Base-by-base conservation (phyloP, 2,329 filamentous ascomycete species). In the Nigrospora sphaerica region DNA sequence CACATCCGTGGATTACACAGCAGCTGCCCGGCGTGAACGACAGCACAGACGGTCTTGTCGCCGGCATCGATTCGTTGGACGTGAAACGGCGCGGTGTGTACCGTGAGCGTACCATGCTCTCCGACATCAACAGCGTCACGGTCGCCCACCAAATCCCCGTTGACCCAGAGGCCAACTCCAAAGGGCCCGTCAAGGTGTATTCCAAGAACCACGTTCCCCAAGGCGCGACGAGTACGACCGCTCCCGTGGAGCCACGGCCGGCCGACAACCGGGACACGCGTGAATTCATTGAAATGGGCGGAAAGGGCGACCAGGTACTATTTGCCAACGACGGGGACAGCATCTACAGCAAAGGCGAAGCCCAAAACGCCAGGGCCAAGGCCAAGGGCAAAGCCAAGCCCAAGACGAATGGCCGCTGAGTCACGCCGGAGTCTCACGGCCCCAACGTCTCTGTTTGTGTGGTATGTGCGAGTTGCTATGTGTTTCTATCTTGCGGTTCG, bases 21-120 rank as follows among this genome's bases (percentile, higher is more conserved):
- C 77, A 69, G 36, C 52, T 63, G 13, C 71, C 79, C 33, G 82
- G 76, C 49, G 73, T 85, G 31, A 83, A 83, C 50, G 92, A 96
- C 68, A 95, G 90, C 67, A 96, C 91, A 14, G 90, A 95, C 59
- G 91, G 92, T 6, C 75, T 98, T 18, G 91, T 93, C 0, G 88
- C 88, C n/a, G 90, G 87, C 32, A 80, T 98, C 55, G 82, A 81
- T 19, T 78, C 80, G 12, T 77, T 98, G 11, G 89, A 93, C 55
- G 91, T 98, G 62, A 82, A 85, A 23, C 86, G 85, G 56, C 83
- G 92, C 53, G 93, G 91, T 52, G 69, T 89, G 0, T 72, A 78
- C 23, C 82, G 93, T 13, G 88, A 97, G 67, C 82, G 93, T 41
- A 98, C 93, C 0, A 69, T 97, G 45, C 75, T 98, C 34, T 85